Percentiles rank a stretch among this genome's conserved stretches.
Evolutionary conservation across 129 eudicot genomes (phyloP).

Genomic region (Lactuca sativa): DNA sequence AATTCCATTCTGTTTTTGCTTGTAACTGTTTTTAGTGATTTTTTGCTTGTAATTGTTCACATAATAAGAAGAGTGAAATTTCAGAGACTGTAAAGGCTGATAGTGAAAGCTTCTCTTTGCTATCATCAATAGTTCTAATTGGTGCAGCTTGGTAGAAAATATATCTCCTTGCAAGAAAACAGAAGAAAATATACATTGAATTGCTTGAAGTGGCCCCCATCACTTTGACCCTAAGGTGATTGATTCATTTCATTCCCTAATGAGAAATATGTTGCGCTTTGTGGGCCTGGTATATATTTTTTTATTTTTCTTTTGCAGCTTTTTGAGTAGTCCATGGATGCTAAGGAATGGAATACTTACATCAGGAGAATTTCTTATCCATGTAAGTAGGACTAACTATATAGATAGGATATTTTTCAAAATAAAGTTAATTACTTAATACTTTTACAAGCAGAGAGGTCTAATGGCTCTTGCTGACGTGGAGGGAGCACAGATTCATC

Average conservation of each 20-base stretch:
- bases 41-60: no score
- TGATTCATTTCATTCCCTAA: no score
- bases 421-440: no score
- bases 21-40: no score
- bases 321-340: constrained; percentile 98
- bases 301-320: constrained; percentile 55
- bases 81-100: constrained; percentile 29
- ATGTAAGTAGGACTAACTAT: constrained; percentile 58
- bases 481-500: constrained; percentile 87
- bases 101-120: constrained; percentile 30
- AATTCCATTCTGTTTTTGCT: no score
- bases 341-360: constrained; percentile 79
- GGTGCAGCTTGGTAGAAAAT: constrained; percentile 99
- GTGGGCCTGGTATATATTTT: not conserved
- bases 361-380: constrained; percentile 92
- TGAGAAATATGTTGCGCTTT: not conserved
- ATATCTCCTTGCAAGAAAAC: constrained; percentile 67
- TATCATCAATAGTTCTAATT: constrained; percentile 63
- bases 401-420: no score
- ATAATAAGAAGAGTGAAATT: constrained; percentile 23
- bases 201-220: constrained; percentile 77
- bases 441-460: constrained; percentile 75
- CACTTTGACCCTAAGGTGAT: constrained; percentile 83
- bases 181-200: constrained; percentile 86
- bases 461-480: constrained; percentile 96